These are phyloP conservation scores for Russula virescens DNA, from an alignment of 768 basidiomycete genomes.

Conservation along the genomic window DNA sequence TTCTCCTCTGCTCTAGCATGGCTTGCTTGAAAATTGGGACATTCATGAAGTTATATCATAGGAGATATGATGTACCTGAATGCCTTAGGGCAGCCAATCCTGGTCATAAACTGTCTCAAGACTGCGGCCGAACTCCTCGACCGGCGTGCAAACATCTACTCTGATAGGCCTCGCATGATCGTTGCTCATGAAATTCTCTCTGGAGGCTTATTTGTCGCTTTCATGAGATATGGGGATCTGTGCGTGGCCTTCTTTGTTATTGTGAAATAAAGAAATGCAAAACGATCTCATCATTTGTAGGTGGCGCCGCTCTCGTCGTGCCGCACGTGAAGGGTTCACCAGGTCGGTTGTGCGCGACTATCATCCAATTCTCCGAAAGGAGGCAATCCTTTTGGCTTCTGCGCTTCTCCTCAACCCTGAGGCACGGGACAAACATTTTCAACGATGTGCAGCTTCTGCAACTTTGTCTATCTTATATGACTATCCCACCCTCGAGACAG, in stretches of 20 bases:
- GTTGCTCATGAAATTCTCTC: slow-evolving; percentile 32
- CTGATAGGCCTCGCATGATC: slow-evolving; percentile 28
- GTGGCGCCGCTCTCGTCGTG: slow-evolving; percentile 14
- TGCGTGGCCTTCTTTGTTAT: slow-evolving; percentile 1
- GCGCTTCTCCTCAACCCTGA: not conserved
- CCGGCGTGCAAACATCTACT: slow-evolving; percentile 30
- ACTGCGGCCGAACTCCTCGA: slow-evolving; percentile 36
- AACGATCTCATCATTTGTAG: not conserved
- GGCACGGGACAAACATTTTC: not conserved
- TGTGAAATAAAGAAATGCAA: not conserved
- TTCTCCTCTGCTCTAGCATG: not conserved
- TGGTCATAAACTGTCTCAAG: slow-evolving; percentile 32
- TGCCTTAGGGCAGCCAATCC: slow-evolving; percentile 12
- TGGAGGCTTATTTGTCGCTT: slow-evolving; percentile 29
- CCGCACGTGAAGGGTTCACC: slow-evolving; percentile 8
- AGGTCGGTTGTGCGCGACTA: not conserved
- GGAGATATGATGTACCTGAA: slow-evolving; percentile 3
- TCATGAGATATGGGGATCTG: slow-evolving; percentile 27
- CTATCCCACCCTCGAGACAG: slow-evolving; percentile 3
- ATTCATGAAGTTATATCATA: not conserved
- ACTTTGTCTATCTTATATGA: slow-evolving; percentile 9
- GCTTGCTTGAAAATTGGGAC: not conserved
- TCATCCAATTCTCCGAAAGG: slow-evolving; percentile 2
- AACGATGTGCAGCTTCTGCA: slow-evolving; percentile 1
- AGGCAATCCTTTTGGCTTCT: not conserved